Base-by-base conservation (phyloP, 306 rosid species). In the Alnus rubra region DNA sequence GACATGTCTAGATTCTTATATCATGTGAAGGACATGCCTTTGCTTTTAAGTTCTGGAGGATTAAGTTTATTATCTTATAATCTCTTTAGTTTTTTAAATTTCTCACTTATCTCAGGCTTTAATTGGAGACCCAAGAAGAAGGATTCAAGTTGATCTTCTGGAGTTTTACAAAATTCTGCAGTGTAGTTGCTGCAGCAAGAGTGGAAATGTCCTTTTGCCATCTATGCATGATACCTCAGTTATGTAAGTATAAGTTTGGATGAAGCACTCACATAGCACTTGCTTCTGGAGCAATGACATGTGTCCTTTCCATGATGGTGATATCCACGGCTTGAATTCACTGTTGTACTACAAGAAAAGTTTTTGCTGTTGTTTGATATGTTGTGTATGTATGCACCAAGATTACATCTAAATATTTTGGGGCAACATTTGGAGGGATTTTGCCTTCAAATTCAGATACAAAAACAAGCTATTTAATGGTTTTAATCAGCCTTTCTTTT, bases 141-240 rank as follows among this genome's bases (percentile, higher is more conserved):
- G 87, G 87, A 88, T 95, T 90, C 98, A 95, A 88, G 85, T 89
- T 49, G 97, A 95, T 85, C 96, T 95, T 55, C 79, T 92, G 89
- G 95, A 92, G 78, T 87, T 76, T 81, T 89, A 92, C 60, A 88
- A 90, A 81, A 88, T 88, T 83, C 81, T 95, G 85, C 76, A 65
- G 74, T 91, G 98, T 84, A 80, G 81, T 79, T 94, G 97, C 82
- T 94, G 98, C 88, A 83, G 82, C 79, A 87, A 78, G 85, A 85
- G 82, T 82, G 81, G 84, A 79, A 83, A 79, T 79, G 75, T 81
- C 70, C 88, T 90, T 52, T 71, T 84, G 79, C 83, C 97, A 63
- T 88, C 95, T 64, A 88, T 78, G 89, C 98, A 88, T 67, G 98
- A 95, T 82, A 85, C 98, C 81, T 90, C 97, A 55, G 88, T 95